Conservation (phyloP, 495 filamentous ascomycete species). For the Penicillium lividum region DNA sequence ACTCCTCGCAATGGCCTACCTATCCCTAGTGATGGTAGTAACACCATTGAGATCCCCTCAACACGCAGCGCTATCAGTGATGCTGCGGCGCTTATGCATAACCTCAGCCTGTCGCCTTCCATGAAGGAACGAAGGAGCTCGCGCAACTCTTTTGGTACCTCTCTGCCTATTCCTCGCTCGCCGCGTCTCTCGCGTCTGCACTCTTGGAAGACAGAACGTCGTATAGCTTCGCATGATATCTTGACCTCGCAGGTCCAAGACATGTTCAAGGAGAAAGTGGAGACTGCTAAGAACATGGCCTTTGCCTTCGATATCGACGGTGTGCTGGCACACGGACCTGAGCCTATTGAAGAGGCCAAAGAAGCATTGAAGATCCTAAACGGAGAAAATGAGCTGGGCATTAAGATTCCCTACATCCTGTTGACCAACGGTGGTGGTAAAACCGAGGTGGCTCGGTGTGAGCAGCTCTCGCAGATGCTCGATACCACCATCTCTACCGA, state of each 20-base stretch:
- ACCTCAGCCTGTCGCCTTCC: constrained; percentile 66
- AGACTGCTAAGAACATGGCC: constrained; percentile 68
- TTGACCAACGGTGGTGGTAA: constrained; percentile 95
- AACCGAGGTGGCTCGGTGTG: constrained; percentile 78
- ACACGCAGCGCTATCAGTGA: constrained; percentile 69
- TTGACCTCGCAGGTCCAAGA: constrained; percentile 73
- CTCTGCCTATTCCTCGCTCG: constrained; percentile 73
- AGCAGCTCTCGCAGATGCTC: constrained; percentile 74
- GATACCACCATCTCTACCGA: constrained; percentile 73
- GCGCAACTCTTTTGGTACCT: constrained; percentile 77
- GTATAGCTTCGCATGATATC: constrained; percentile 64
- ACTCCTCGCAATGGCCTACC: constrained; percentile 32
- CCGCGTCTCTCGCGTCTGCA: constrained; percentile 69
- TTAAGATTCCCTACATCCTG: constrained; percentile 89
- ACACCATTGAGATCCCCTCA: constrained; percentile 71
- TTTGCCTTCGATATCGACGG: constrained; percentile 94
- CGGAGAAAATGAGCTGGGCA: constrained; percentile 79
- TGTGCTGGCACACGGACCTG: constrained; percentile 77
- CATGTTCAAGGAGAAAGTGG: constrained; percentile 66
- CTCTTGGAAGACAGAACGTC: constrained; percentile 44
- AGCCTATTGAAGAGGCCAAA: constrained; percentile 77
- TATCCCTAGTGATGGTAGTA: constrained; percentile 50
- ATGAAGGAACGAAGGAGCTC: constrained; percentile 66
- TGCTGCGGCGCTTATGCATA: constrained; percentile 71
- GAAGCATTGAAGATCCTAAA: constrained; percentile 85